Evolutionary conservation across 495 filamentous ascomycete genomes (phyloP), one percentile per base, ranked within the genome.

Genomic region (Penicillium turbatum): DNA sequence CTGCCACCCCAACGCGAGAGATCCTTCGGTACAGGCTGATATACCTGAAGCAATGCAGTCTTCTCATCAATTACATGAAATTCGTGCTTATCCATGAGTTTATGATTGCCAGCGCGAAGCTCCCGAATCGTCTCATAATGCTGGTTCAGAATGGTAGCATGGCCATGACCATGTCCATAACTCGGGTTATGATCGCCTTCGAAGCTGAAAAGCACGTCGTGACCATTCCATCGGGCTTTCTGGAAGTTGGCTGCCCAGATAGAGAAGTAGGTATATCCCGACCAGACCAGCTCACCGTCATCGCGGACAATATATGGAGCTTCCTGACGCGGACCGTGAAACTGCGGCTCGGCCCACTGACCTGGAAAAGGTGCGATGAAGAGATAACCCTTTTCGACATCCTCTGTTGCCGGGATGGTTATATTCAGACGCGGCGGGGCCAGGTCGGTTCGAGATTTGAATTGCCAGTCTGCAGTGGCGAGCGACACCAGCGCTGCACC

Each of bases 311-410:
- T 81, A 54, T 81, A 82, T 26, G 79, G 78, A 1, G 68, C 78
- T 24, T 78, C 73, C 61, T 81, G 79, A 11, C 73, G 74, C 0
- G 80, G 79, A 1, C 80, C 79, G 41, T 81, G 79, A 30, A 60
- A 60, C 34, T 64, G 62, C 3, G 62, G 60, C 30, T 65, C 56
- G 5, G 52, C 37, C 52, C 53, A 59, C 41, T 60, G 75, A 5
- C 78, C 77, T 8, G 78, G 70, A 51, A 79, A 82, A 1, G 79
- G 80, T 6, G 80, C 75, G 5, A 82, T 62, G 55, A 83, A 81
- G 34, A 83, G 70, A 54, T 79, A 81, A 10, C 79, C 79, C 51
- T 72, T 66, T 46, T 76, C 75, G 29, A 78, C 74, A 43, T 76
- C 72, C 34, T 66, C 36, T 11, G 77, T 62, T 0, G 78, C 76